These are phyloP conservation scores for Stephanodiscus minutulus DNA, from an alignment of 108 stramenopile genomes.

Conservation along the genomic window DNA sequence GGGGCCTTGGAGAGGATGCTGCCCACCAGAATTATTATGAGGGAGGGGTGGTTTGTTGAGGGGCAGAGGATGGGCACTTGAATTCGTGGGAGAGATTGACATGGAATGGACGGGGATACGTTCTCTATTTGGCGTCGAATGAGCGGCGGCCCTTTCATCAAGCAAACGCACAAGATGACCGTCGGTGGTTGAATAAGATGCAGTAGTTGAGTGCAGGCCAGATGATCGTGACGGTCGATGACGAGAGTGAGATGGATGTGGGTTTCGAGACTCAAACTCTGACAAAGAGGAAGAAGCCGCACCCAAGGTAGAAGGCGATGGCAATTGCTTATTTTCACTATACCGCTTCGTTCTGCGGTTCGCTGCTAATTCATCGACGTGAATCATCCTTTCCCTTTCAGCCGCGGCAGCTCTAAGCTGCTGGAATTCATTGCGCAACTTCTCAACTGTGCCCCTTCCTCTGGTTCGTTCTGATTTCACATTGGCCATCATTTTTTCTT, in stretches of 20 bases:
- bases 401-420: constrained; percentile 45
- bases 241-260: constrained; percentile 14
- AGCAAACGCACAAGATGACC: constrained; percentile 46
- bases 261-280: constrained; percentile 23
- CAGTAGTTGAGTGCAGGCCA: constrained; percentile 12
- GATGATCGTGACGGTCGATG: constrained; percentile 19
- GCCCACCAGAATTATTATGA: constrained; percentile 10
- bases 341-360: constrained; percentile 29
- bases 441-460: constrained; percentile 41
- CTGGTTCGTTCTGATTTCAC: constrained; percentile 32
- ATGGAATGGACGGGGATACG: constrained; percentile 8
- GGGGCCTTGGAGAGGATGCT: constrained; percentile 7
- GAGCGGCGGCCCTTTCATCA: constrained; percentile 47
- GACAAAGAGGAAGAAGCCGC: constrained; percentile 2
- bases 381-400: constrained; percentile 41
- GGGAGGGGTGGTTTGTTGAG: not conserved
- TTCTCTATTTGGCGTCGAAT: constrained; percentile 22
- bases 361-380: constrained; percentile 39
- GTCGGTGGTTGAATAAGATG: constrained; percentile 12
- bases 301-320: constrained; percentile 12
- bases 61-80: constrained; percentile 24
- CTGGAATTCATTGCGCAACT: constrained; percentile 48
- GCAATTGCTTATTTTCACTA: constrained; percentile 1
- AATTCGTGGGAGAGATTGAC: constrained; percentile 21
- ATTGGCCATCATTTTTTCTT: constrained; percentile 29